Evolutionary conservation across 495 filamentous ascomycete species (phyloP).

Genomic region (Xylaria grammica): DNA sequence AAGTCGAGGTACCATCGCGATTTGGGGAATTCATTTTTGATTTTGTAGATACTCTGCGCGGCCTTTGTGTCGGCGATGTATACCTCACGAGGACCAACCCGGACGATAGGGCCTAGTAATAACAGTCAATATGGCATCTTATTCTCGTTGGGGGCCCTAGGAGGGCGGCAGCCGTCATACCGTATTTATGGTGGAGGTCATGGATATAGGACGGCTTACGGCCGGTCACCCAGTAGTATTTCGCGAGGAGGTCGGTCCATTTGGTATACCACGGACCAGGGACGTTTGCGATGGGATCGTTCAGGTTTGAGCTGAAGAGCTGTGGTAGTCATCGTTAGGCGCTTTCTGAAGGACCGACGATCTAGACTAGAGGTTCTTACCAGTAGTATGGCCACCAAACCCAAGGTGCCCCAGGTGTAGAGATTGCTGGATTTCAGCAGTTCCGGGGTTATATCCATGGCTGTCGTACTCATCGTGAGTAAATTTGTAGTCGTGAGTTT

Average conservation of each 20-base stretch:
- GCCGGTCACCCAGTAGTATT: too few species aligned
- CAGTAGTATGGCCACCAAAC: background rate
- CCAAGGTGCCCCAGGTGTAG: constrained; percentile 2
- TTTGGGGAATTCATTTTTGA: constrained; percentile 32
- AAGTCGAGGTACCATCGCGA: constrained; percentile 29
- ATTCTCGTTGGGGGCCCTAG: too few species aligned
- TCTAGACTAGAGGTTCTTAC: background rate
- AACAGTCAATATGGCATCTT: too few species aligned
- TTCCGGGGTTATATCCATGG: background rate
- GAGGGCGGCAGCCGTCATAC: too few species aligned
- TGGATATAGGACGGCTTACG: too few species aligned
- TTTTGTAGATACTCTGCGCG: constrained; percentile 24
- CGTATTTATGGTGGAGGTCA: too few species aligned
- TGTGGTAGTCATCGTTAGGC: background rate
- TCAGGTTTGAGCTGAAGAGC: constrained; percentile 4
- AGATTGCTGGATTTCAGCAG: constrained; percentile 3
- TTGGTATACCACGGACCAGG: too few species aligned
- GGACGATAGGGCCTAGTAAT: constrained; percentile 56
- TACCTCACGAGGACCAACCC: constrained; percentile 61
- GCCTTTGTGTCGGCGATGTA: constrained; percentile 43
- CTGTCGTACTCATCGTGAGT: background rate
- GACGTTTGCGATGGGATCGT: too few species aligned
- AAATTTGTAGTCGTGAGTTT: background rate
- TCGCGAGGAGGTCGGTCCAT: too few species aligned
- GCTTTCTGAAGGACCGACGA: background rate